Evolutionary conservation across 768 basidiomycete genomes (phyloP).

Genomic region (Suillus lakei): DNA sequence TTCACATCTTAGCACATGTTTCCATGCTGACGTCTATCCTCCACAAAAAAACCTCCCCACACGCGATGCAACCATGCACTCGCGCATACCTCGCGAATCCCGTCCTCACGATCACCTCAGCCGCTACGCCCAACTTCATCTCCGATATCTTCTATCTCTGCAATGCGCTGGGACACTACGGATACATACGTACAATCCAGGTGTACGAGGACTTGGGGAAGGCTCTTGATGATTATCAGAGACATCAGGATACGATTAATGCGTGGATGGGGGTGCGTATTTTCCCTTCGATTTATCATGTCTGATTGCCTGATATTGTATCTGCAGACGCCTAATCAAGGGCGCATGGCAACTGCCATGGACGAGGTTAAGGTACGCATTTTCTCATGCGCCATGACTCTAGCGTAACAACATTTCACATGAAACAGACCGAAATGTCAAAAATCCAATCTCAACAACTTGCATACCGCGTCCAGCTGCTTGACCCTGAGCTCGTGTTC

Average conservation of each 20-base stretch:
- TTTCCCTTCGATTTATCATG: background rate
- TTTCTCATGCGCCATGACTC: background rate
- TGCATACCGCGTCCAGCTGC: conserved; percentile 83
- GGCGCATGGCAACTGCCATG: conserved; percentile 78
- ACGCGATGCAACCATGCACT: background rate
- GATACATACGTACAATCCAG: conserved; percentile 80
- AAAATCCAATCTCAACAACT: conserved; percentile 75
- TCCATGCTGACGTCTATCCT: background rate
- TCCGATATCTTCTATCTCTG: conserved; percentile 93
- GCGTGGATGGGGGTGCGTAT: conserved; percentile 81
- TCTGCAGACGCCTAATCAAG: conserved; percentile 68
- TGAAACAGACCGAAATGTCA: conserved; percentile 63
- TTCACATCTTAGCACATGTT: background rate
- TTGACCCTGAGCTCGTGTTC: conserved; percentile 84
- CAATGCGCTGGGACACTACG: conserved; percentile 88
- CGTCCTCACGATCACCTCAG: conserved; percentile 34
- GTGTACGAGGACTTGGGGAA: conserved; percentile 75
- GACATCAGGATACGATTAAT: conserved; percentile 75
- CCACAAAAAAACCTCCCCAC: background rate
- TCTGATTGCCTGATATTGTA: background rate
- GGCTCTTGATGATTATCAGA: conserved; percentile 75
- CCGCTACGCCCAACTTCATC: conserved; percentile 86
- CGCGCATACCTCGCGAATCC: background rate
- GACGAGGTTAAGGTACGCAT: conserved; percentile 71
- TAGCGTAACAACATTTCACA: conserved; percentile 1